These are phyloP conservation scores for Podospora sp. DNA, from an alignment of 495 filamentous ascomycete genomes.

Conservation along the genomic window DNA sequence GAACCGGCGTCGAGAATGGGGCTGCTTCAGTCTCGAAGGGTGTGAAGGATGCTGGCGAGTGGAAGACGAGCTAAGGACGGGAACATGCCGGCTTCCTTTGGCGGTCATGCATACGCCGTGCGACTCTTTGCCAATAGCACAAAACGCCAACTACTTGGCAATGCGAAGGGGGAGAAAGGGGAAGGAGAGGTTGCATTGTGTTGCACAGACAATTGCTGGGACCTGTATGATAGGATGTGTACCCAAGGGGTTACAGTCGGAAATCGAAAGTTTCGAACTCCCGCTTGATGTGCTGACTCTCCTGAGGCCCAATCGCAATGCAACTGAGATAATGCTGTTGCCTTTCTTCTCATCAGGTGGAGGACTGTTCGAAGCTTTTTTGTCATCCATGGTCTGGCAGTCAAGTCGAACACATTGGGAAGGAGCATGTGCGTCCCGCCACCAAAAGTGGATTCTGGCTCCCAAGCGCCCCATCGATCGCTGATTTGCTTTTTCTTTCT, in stretches of 20 bases:
- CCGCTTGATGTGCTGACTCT: neutral
- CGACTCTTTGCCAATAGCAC: neutral
- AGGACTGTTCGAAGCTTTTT: neutral
- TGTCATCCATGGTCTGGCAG: no score
- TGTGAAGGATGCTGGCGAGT: constrained; percentile 69
- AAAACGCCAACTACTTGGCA: neutral
- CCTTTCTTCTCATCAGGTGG: neutral
- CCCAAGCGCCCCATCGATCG: neutral
- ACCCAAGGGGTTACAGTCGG: neutral
- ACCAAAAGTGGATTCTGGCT: neutral
- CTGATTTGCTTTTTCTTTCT: neutral
- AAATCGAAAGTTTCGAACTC: neutral
- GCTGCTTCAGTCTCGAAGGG: constrained; percentile 60
- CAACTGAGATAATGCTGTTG: neutral
- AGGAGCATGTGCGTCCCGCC: neutral
- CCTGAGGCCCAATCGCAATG: neutral
- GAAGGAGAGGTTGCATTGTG: neutral
- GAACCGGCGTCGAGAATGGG: constrained; percentile 62
- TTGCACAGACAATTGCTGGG: neutral
- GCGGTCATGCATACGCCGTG: neutral
- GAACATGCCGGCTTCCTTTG: neutral
- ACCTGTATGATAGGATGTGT: neutral
- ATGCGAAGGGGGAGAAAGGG: neutral
- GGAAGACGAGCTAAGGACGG: constrained; percentile 49
- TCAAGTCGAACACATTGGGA: neutral